Percentiles rank a stretch among this genome's conserved stretches.
Evolutionary conservation across 306 rosid species (phyloP).

Genomic region (Oemleria cerasiformis): DNA sequence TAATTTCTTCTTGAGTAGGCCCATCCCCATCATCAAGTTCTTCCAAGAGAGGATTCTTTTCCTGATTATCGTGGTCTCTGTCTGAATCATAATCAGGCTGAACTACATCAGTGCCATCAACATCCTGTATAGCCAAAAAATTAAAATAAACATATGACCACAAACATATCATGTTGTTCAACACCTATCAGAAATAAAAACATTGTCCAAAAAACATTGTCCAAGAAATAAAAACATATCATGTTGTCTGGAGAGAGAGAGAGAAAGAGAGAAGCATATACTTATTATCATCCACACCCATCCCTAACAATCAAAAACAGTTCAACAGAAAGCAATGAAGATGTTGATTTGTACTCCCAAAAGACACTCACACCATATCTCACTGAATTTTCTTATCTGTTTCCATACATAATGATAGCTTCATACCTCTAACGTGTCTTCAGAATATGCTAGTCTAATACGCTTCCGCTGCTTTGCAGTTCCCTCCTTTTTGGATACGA

Average conservation of each 20-base stretch:
- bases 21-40: slow-evolving; percentile 63
- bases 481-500: slow-evolving; percentile 73
- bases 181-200: background rate
- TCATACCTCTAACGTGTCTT: slow-evolving; percentile 62
- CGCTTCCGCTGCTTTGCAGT: slow-evolving; percentile 82
- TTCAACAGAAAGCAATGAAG: background rate
- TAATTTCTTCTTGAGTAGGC: slow-evolving; percentile 70
- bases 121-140: slow-evolving; percentile 51
- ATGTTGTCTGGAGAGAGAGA: background rate
- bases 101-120: slow-evolving; percentile 43
- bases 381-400: background rate
- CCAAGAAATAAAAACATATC: background rate
- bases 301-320: background rate
- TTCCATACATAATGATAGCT: background rate
- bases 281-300: background rate
- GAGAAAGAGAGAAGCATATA: background rate
- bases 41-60: slow-evolving; percentile 82
- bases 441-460: slow-evolving; percentile 47
- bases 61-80: slow-evolving; percentile 49
- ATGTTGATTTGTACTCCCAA: background rate
- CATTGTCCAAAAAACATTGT: background rate
- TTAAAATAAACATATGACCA: background rate
- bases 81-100: slow-evolving; percentile 73
- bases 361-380: background rate
- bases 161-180: background rate